These are phyloP conservation scores for Fraxinus quadrangulata DNA, from an alignment of 257 asterid genomes.

Conservation along the genomic window DNA sequence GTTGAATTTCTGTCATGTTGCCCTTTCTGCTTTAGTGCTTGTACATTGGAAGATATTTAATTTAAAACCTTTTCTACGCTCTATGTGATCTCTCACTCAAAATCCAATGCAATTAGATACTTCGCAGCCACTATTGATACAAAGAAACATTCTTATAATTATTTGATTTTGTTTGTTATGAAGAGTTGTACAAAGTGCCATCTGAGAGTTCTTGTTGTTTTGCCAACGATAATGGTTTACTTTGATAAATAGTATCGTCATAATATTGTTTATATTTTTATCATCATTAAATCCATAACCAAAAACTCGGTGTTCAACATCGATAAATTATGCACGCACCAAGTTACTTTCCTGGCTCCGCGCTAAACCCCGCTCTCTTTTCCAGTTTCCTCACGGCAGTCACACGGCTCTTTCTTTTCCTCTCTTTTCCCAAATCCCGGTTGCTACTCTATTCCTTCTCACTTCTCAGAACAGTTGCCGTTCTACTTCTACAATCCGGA, in stretches of 20 bases:
- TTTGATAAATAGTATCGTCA: neutral
- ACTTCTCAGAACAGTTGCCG: too few relatives aligned
- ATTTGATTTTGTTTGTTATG: conserved; percentile 6
- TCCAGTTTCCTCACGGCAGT: too few relatives aligned
- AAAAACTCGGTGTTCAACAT: too few relatives aligned
- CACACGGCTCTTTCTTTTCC: too few relatives aligned
- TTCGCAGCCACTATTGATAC: neutral
- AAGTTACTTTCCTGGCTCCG: too few relatives aligned
- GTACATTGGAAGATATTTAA: conserved; percentile 10
- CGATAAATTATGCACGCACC: too few relatives aligned
- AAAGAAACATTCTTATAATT: neutral
- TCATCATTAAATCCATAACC: too few relatives aligned
- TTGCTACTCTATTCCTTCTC: too few relatives aligned
- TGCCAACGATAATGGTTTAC: conserved; percentile 7
- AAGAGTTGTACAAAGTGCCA: conserved; percentile 21
- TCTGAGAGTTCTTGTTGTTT: conserved; percentile 10
- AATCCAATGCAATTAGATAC: neutral
- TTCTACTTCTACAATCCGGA: conserved; percentile 41
- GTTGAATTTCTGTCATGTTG: neutral
- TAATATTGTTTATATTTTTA: too few relatives aligned
- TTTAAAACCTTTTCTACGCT: neutral
- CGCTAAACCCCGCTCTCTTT: too few relatives aligned
- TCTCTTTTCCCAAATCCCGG: too few relatives aligned
- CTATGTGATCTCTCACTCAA: conserved; percentile 2
- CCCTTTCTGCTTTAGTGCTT: conserved; percentile 17